These are phyloP conservation scores for Colletotrichum incanum DNA, from an alignment of 2,329 filamentous ascomycete species.

Conservation along the genomic window DNA sequence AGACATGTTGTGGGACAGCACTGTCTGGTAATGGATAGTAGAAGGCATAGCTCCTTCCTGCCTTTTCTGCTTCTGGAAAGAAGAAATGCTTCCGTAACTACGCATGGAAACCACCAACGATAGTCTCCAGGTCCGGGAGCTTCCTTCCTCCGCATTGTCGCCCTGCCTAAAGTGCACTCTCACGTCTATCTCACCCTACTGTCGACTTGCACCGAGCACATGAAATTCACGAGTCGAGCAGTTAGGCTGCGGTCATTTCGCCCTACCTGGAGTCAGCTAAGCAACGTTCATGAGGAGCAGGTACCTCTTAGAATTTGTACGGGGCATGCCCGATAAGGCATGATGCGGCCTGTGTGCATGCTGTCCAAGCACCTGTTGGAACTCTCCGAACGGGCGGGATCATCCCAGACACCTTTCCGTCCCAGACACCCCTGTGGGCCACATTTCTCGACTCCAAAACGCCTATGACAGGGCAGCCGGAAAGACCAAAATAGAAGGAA, in stretches of 20 bases:
- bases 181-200: too few relatives aligned
- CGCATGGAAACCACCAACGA: neutral
- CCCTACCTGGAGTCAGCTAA: slow-evolving; percentile 8
- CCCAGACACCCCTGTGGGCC: slow-evolving; percentile 10
- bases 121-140: neutral
- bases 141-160: neutral
- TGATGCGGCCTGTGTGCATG: slow-evolving; percentile 25
- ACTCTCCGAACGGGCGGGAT: slow-evolving; percentile 32
- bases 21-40: neutral
- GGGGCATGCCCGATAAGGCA: neutral
- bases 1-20: neutral
- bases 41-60: neutral
- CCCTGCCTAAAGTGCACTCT: too few relatives aligned
- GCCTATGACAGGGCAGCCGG: neutral
- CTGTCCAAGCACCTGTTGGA: slow-evolving; percentile 24
- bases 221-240: neutral
- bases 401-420: slow-evolving; percentile 35
- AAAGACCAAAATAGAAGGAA: slow-evolving; percentile 34
- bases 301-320: neutral
- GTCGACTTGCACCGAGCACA: neutral
- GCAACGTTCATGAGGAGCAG: neutral
- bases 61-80: neutral
- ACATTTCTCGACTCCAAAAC: slow-evolving; percentile 25
- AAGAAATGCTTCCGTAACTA: neutral
- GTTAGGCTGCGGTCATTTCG: neutral